Conservation (phyloP, 1,284 basidiomycete species). For the Earliella scabrosa region DNA sequence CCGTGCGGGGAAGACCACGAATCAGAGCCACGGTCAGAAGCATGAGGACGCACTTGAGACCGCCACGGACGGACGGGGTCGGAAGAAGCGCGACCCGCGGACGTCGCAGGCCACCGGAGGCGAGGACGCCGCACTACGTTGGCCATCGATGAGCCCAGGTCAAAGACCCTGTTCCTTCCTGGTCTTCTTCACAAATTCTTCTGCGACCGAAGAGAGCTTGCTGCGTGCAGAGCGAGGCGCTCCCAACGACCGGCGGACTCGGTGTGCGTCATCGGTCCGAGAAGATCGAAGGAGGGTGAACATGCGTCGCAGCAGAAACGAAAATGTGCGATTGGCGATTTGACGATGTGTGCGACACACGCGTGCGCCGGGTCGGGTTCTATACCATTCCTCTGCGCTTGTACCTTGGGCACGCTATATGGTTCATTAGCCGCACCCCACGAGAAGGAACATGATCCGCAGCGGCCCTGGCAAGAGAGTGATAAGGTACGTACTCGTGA, state of each 20-base stretch:
- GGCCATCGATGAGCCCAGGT: neutral
- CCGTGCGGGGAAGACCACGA: neutral
- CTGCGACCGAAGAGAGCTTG: neutral
- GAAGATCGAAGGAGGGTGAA: neutral
- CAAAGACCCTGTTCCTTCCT: neutral
- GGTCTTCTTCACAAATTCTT: neutral
- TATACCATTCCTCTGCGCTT: neutral
- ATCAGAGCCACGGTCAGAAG: neutral
- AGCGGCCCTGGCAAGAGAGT: neutral
- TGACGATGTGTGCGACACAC: neutral
- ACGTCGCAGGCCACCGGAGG: neutral
- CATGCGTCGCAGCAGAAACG: neutral
- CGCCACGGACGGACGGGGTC: too few relatives aligned
- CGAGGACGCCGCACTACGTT: neutral
- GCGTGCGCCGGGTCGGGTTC: neutral
- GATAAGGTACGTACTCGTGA: neutral
- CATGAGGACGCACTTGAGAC: neutral
- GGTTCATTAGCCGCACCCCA: neutral
- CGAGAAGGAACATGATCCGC: neutral
- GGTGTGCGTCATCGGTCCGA: neutral
- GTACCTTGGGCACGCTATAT: neutral
- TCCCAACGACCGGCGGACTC: neutral
- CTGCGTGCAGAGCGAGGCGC: neutral
- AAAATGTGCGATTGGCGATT: neutral
- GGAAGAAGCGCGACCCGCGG: too few relatives aligned